Percentiles rank a stretch among this genome's conserved stretches.
phyloP scores from a whole-genome alignment of 2,329 filamentous ascomycete genomes.

The Pyrenophora tritici-repentis region DNA sequence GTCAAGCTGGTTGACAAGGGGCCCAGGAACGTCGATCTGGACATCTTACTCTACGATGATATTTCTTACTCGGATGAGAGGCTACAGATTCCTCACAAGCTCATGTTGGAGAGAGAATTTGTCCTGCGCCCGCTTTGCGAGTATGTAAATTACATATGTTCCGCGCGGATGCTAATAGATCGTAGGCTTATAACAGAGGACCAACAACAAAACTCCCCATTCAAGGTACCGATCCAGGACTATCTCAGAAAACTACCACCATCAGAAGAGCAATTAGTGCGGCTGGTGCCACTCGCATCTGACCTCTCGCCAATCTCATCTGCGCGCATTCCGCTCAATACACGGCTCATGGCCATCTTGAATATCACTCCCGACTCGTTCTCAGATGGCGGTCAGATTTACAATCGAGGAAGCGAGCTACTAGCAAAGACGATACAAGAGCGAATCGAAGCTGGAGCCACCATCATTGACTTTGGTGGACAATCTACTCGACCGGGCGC shows the following conservation, averaged over 20 bases:
- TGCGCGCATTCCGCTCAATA: conserved; percentile 50
- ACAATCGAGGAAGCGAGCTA: conserved; percentile 48
- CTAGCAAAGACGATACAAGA: conserved; percentile 63
- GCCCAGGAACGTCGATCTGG: conserved; percentile 90
- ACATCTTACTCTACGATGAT: conserved; percentile 82
- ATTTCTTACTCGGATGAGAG: conserved; percentile 69
- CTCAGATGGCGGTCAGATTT: conserved; percentile 77
- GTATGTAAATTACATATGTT: conserved; percentile 53
- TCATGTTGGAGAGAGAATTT: conserved; percentile 91
- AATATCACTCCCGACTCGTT: conserved; percentile 97
- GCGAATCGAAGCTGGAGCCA: conserved; percentile 72
- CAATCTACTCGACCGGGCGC: conserved; percentile 87
- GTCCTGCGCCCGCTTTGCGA: conserved; percentile 86
- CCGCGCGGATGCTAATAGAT: conserved; percentile 14
- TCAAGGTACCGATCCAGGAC: conserved; percentile 32
- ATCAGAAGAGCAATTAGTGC: conserved; percentile 44
- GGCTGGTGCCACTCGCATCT: conserved; percentile 48
- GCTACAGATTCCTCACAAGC: conserved; percentile 80
- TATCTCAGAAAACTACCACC: conserved; percentile 45
- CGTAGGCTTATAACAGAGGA: conserved; percentile 34
- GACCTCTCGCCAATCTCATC: conserved; percentile 32
- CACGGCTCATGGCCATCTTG: conserved; percentile 88
- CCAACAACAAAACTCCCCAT: conserved; percentile 53
- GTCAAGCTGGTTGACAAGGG: conserved; percentile 90
- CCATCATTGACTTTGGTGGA: conserved; percentile 89